A percentile compares a stretch with the other conserved stretches of the same genome.
Conservation (phyloP, 2,329 filamentous ascomycete genomes). For the Aureobasidium subglaciale region DNA sequence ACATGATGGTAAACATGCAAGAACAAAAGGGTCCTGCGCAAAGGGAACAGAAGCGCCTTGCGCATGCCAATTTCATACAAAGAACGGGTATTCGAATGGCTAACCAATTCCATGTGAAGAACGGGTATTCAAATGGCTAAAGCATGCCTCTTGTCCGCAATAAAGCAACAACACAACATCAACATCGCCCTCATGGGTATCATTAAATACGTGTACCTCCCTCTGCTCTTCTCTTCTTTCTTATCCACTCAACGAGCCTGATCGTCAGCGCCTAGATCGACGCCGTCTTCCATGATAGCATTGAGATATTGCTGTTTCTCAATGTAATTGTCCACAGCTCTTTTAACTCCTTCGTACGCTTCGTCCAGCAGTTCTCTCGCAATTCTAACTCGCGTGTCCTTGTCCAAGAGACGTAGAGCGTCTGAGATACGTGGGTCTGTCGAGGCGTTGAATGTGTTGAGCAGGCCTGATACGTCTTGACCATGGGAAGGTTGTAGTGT, state of each 20-base stretch:
- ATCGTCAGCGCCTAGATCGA: neutral
- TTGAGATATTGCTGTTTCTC: constrained; percentile 9
- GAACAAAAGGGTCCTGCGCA: no score
- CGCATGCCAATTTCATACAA: no score
- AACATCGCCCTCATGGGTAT: neutral
- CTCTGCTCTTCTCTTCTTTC: neutral
- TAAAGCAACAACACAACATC: no score
- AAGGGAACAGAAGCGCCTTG: no score
- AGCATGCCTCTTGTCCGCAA: no score
- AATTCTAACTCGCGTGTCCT: constrained; percentile 6
- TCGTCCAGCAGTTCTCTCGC: constrained; percentile 7
- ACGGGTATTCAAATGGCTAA: no score
- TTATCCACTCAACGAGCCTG: neutral
- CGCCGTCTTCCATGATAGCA: constrained; percentile 2
- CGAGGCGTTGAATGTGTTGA: neutral
- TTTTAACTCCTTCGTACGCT: constrained; percentile 9
- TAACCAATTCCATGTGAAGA: no score
- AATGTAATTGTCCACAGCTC: constrained; percentile 12
- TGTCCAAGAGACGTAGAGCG: constrained; percentile 1
- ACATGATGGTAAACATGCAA: no score
- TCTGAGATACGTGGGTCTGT: neutral
- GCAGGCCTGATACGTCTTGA: neutral
- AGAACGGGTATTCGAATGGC: no score
- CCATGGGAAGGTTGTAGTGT: neutral
- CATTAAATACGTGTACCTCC: neutral